Evolutionary conservation across 345 rosid genomes (phyloP), one percentile per base, ranked within the genome.

Genomic region (Melaleuca quinquenervia): DNA sequence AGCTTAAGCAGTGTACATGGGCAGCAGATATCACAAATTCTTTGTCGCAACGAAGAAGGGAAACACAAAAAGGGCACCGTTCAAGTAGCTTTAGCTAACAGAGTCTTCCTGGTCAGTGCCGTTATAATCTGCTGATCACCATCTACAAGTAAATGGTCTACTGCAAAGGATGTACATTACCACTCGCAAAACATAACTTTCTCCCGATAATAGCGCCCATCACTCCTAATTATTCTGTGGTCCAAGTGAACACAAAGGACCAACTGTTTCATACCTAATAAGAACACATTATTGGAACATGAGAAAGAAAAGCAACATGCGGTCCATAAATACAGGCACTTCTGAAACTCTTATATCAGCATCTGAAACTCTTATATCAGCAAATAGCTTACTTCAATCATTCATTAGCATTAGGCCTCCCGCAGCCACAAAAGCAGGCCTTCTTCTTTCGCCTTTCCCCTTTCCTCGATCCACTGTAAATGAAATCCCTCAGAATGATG

Each of bases 341-440:
- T 26, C 50, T 50, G n/a, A 27, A n/a, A 12, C 74, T 84, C 80
- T 27, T 15, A 50, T 48, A 70, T 70, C 48, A 70, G 80, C 48
- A 70, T 26, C 50, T 50, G n/a, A 27, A n/a, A 12, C 74, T 84
- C 80, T 27, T 15, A 50, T 48, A 70, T 70, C 48, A 70, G 80
- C 48, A 70, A 6, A 48, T 70, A 7, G 15, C 80, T 62, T 45
- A 16, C 80, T 52, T n/a, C 51, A 44, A 15, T 85, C 86, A 89
- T 88, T 86, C 95, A 56, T 86, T 89, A 5, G 94, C 85, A 13
- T 93, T 89, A 82, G 96, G 91, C 89, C 94, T 93, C 83, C 86
- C 88, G 85, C 98, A 96, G 51, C 98, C 94, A 62, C 98, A 96
- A 90, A 95, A 93, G 84, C 95, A 90, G 52, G 85, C 87, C 86